phyloP scores from a whole-genome alignment of 208 protist genomes.

The Borovskyia barvae region DNA sequence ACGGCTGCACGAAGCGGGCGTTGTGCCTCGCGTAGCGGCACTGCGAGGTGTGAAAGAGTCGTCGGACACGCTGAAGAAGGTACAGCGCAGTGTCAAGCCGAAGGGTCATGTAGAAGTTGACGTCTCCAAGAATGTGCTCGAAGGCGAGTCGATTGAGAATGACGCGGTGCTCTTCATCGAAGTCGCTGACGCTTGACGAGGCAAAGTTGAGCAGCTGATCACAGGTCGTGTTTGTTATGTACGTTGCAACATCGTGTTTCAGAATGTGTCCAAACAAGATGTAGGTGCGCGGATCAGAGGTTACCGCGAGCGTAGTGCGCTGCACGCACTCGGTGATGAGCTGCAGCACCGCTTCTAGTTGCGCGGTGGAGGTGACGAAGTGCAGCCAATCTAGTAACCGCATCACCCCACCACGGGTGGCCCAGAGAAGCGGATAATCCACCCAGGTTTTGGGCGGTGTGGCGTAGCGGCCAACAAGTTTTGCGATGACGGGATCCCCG shows the following conservation, averaged over 20 bases:
- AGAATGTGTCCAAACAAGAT: slow-evolving; percentile 62
- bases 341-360: slow-evolving; percentile 47
- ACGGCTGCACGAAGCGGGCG: slow-evolving; percentile 48
- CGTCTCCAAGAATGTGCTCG: slow-evolving; percentile 63
- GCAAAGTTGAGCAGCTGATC: slow-evolving; percentile 57
- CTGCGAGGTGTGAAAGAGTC: slow-evolving; percentile 47
- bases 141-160: slow-evolving; percentile 83
- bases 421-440: slow-evolving; percentile 70
- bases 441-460: slow-evolving; percentile 67
- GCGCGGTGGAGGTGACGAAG: slow-evolving; percentile 28
- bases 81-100: slow-evolving; percentile 40
- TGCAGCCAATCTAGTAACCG: slow-evolving; percentile 76
- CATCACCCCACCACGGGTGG: slow-evolving; percentile 51
- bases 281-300: slow-evolving; percentile 64
- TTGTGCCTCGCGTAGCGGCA: slow-evolving; percentile 74
- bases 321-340: slow-evolving; percentile 49
- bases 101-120: slow-evolving; percentile 50
- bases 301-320: slow-evolving; percentile 35
- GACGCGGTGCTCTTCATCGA: slow-evolving; percentile 59
- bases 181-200: slow-evolving; percentile 38
- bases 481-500: slow-evolving; percentile 47
- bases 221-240: slow-evolving; percentile 50
- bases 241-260: slow-evolving; percentile 35
- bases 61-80: slow-evolving; percentile 43
- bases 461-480: slow-evolving; percentile 64